phyloP scores from a whole-genome alignment of 352 stramenopile genomes.

The Pythium brassicae region DNA sequence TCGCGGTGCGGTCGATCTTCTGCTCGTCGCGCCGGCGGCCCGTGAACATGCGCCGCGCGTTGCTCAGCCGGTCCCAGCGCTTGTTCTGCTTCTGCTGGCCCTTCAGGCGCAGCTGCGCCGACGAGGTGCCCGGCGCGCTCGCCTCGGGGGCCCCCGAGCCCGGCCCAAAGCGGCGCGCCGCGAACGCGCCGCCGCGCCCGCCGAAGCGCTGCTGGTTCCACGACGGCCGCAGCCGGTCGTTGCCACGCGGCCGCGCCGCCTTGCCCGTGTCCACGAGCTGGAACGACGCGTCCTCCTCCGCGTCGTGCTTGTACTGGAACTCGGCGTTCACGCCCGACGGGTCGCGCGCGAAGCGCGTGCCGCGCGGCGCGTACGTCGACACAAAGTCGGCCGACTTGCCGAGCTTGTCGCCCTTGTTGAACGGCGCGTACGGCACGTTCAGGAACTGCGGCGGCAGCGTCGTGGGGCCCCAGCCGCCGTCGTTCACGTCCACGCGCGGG shows the following conservation, averaged over 20 bases:
- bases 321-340: slow-evolving; percentile 88
- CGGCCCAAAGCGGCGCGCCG: slow-evolving; percentile 16
- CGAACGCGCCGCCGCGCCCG: slow-evolving; percentile 43
- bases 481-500: slow-evolving; percentile 80
- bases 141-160: slow-evolving; percentile 21
- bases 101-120: slow-evolving; percentile 75
- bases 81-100: slow-evolving; percentile 87
- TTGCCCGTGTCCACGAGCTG: slow-evolving; percentile 94
- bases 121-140: slow-evolving; percentile 38
- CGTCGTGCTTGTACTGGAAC: slow-evolving; percentile 94
- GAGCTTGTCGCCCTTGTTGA: slow-evolving; percentile 94
- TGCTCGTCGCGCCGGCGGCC: slow-evolving; percentile 63
- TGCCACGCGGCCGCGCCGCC: slow-evolving; percentile 64
- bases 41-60: slow-evolving; percentile 65
- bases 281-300: slow-evolving; percentile 89
- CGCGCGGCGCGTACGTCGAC: slow-evolving; percentile 63
- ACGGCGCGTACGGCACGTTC: slow-evolving; percentile 93
- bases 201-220: slow-evolving; percentile 87
- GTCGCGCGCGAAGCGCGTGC: slow-evolving; percentile 51
- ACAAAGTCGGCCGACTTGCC: slow-evolving; percentile 93
- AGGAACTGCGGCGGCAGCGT: slow-evolving; percentile 87
- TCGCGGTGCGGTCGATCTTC: slow-evolving; percentile 81
- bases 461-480: slow-evolving; percentile 80
- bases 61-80: slow-evolving; percentile 73
- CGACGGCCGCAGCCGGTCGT: slow-evolving; percentile 72